Percentiles rank a stretch among this genome's conserved stretches.
Evolutionary conservation across 2,329 filamentous ascomycete genomes (phyloP).

Genomic region (Cordyceps farinosa): DNA sequence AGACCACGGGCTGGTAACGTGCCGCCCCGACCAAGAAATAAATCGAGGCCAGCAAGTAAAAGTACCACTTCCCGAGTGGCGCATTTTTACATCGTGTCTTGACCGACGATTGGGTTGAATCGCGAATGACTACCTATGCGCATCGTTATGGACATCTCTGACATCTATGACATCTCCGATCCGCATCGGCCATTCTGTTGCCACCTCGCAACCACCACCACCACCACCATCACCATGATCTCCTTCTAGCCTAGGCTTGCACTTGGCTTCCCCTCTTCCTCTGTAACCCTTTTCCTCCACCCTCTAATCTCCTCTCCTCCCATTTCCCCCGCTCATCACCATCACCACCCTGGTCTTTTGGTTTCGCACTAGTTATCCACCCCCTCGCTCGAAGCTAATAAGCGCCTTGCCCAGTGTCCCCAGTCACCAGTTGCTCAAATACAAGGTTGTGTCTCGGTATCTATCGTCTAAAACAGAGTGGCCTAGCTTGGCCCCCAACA

Average conservation of each 20-base stretch:
- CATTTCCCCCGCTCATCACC: background rate
- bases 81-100: background rate
- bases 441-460: background rate
- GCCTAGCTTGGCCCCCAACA: constrained; percentile 1
- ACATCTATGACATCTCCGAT: background rate
- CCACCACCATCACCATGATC: background rate
- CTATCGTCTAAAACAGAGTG: background rate
- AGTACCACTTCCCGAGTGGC: background rate
- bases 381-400: background rate
- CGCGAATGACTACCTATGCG: background rate
- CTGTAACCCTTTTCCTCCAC: background rate
- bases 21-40: background rate
- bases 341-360: background rate
- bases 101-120: too few relatives aligned
- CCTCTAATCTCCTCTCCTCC: background rate
- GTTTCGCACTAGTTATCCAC: background rate
- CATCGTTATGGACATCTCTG: background rate
- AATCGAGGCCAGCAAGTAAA: background rate
- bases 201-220: background rate
- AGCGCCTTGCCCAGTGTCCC: too few relatives aligned
- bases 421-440: background rate
- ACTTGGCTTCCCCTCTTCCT: background rate
- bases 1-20: background rate
- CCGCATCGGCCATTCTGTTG: background rate
- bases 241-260: background rate